These are phyloP conservation scores for Lepidium campestre DNA, from an alignment of 441 rosid genomes.

Conservation along the genomic window DNA sequence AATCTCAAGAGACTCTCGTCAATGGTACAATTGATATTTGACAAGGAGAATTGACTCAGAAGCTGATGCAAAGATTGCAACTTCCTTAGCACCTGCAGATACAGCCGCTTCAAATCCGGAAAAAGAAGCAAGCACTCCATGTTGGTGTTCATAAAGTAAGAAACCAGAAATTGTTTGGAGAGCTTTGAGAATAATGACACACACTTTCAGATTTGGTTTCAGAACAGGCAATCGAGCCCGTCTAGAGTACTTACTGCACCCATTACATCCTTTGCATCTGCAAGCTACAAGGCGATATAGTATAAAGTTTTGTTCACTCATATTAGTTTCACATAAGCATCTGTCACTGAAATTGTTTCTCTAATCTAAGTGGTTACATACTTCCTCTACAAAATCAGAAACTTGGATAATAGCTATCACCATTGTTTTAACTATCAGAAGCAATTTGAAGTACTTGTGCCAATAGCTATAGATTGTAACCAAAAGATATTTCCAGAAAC, in stretches of 20 bases:
- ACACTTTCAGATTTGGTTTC: constrained; percentile 85
- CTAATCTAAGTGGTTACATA: background rate
- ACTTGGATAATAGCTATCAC: background rate
- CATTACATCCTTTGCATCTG: constrained; percentile 96
- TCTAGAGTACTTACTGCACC: constrained; percentile 50
- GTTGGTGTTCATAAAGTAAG: constrained; percentile 26
- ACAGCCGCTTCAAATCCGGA: constrained; percentile 94
- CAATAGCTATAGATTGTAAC: background rate
- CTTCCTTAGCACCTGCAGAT: constrained; percentile 96
- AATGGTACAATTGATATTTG: constrained; percentile 89
- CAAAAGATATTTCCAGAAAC: background rate
- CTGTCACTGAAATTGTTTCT: background rate
- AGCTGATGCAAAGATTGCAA: constrained; percentile 96
- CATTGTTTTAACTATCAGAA: background rate
- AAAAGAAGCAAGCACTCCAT: constrained; percentile 23
- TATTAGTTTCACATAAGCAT: background rate
- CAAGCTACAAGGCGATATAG: constrained; percentile 42
- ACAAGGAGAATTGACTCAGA: constrained; percentile 88
- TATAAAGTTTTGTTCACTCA: constrained; percentile 3
- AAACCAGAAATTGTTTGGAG: background rate
- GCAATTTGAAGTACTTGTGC: background rate
- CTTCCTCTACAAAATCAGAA: background rate
- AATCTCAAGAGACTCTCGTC: constrained; percentile 91
- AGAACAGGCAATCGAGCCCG: constrained; percentile 86
- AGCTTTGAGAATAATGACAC: constrained; percentile 14